A percentile compares a stretch with the other conserved stretches of the same genome.
phyloP scores from a whole-genome alignment of 768 basidiomycete genomes.

The Collybia mongolica region DNA sequence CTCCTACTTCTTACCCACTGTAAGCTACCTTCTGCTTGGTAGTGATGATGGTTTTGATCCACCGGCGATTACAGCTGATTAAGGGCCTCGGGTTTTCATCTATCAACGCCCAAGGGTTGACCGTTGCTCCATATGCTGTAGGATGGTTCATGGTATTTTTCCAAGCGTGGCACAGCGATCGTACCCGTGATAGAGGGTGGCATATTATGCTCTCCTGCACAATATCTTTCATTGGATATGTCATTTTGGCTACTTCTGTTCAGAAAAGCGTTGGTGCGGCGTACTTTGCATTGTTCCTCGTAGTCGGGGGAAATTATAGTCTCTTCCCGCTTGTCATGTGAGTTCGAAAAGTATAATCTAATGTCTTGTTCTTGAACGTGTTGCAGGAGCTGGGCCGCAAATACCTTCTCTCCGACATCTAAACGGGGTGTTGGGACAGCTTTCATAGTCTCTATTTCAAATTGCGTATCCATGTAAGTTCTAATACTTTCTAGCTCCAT shows the following conservation, averaged over 20 bases:
- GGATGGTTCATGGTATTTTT: constrained; percentile 57
- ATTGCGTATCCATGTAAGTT: constrained; percentile 54
- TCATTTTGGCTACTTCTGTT: constrained; percentile 50
- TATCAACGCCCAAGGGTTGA: constrained; percentile 56
- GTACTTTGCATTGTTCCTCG: constrained; percentile 58
- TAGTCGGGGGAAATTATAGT: constrained; percentile 53
- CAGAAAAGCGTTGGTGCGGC: constrained; percentile 51
- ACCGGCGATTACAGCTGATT: constrained; percentile 37
- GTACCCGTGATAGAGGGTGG: constrained; percentile 51
- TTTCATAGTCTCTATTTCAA: constrained; percentile 59
- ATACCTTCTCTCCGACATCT: constrained; percentile 56
- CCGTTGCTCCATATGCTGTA: constrained; percentile 54
- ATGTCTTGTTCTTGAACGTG: neutral
- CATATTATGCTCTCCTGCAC: constrained; percentile 52
- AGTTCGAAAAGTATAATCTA: constrained; percentile 13
- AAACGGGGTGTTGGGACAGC: constrained; percentile 61
- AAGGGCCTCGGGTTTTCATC: constrained; percentile 54
- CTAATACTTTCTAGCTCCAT: neutral
- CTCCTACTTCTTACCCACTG: constrained; percentile 56
- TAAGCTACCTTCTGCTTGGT: constrained; percentile 15
- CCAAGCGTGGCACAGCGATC: constrained; percentile 56
- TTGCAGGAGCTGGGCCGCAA: constrained; percentile 58
- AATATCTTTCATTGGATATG: constrained; percentile 48
- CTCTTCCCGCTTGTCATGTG: constrained; percentile 60
- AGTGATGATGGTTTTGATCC: neutral